Evolutionary conservation across 148 eudicot genomes (phyloP).

Genomic region (Simmondsia chinensis): DNA sequence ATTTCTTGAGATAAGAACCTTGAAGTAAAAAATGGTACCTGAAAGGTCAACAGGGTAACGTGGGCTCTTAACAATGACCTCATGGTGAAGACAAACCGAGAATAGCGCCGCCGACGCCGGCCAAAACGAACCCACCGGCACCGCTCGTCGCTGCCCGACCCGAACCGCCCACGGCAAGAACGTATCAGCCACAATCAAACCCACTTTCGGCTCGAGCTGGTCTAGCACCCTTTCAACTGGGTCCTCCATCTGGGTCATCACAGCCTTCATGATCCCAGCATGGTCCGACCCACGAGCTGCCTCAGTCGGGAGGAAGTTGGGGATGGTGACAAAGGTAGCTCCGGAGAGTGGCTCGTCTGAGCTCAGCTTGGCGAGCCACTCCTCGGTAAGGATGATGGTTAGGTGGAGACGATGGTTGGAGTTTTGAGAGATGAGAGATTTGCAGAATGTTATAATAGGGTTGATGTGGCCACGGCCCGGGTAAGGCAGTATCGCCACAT

Average conservation of each 20-base stretch:
- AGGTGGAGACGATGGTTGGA: not conserved
- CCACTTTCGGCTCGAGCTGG: conserved; percentile 3
- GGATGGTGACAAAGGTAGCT: conserved; percentile 9
- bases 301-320: conserved; percentile 21
- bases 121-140: conserved; percentile 19
- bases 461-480: conserved; percentile 26
- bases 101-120: conserved; percentile 3
- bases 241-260: conserved; percentile 9
- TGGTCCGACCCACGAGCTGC: conserved; percentile 8
- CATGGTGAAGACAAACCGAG: conserved; percentile 1
- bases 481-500: conserved; percentile 16
- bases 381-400: conserved; percentile 27
- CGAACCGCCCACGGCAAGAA: conserved; percentile 12
- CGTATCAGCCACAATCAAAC: conserved; percentile 3
- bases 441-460: conserved; percentile 17
- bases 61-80: not conserved
- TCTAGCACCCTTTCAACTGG: conserved; percentile 17
- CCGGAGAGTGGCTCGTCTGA: conserved; percentile 2
- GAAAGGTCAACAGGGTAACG: no score
- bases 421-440: not conserved
- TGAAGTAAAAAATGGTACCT: no score
- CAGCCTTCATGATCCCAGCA: conserved; percentile 9
- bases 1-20: no score
- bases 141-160: conserved; percentile 8
- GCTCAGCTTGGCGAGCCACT: conserved; percentile 18